phyloP scores from a whole-genome alignment of 768 basidiomycete species.

The Panaeolus cyanescens region DNA sequence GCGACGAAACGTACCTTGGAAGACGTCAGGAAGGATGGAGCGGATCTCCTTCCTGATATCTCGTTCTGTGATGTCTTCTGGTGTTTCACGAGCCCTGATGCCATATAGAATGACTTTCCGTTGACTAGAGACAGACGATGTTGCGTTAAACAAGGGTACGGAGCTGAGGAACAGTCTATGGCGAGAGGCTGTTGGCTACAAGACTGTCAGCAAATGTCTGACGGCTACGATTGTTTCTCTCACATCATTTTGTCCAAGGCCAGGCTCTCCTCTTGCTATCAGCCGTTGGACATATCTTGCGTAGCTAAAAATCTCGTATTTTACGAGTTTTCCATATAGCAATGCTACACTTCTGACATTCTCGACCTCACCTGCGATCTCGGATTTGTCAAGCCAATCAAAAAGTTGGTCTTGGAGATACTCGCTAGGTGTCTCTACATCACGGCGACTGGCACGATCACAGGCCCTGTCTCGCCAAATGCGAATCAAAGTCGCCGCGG shows the following conservation, averaged over 20 bases:
- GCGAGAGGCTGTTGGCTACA: constrained; percentile 51
- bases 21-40: constrained; percentile 62
- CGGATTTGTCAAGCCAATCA: constrained; percentile 76
- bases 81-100: constrained; percentile 64
- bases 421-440: constrained; percentile 58
- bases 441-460: constrained; percentile 64
- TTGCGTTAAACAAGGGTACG: constrained; percentile 68
- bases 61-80: constrained; percentile 70
- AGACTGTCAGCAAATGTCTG: not conserved
- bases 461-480: constrained; percentile 63
- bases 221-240: not conserved
- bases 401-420: constrained; percentile 78
- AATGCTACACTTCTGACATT: constrained; percentile 65
- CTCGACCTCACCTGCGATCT: constrained; percentile 54
- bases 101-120: constrained; percentile 73
- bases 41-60: constrained; percentile 74
- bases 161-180: constrained; percentile 71
- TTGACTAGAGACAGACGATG: constrained; percentile 63
- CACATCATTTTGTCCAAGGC: constrained; percentile 52
- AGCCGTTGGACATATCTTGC: constrained; percentile 75
- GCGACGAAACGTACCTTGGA: constrained; percentile 47
- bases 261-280: constrained; percentile 76
- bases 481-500: constrained; percentile 67
- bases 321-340: constrained; percentile 72
- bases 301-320: constrained; percentile 73